Evolutionary conservation across 805 yeast genomes (phyloP).

Genomic region (Danielia reshetovae): DNA sequence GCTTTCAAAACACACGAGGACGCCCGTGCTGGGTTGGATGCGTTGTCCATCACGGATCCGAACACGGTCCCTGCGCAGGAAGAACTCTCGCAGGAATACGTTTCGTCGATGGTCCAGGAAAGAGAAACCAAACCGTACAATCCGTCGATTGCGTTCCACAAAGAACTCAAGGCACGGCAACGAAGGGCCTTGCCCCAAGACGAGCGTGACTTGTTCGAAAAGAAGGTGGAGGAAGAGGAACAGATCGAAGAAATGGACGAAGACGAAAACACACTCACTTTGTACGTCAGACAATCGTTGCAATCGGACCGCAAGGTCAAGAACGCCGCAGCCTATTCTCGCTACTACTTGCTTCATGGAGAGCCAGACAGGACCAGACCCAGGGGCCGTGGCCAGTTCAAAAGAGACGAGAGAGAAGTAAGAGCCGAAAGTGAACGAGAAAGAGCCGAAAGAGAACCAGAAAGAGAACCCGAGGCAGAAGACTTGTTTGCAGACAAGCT

Average conservation of each 20-base stretch:
- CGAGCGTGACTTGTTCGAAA: conserved; percentile 12
- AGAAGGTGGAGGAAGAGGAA: conserved; percentile 9
- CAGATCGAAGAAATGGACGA: conserved; percentile 29
- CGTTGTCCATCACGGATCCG: conserved; percentile 24
- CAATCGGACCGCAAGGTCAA: conserved; percentile 53
- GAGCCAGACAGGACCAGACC: conserved; percentile 52
- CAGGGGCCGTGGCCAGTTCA: conserved; percentile 9
- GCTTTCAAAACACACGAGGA: conserved; percentile 45
- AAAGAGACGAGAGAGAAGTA: conserved; percentile 13
- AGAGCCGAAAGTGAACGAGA: no score
- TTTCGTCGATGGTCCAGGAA: conserved; percentile 29
- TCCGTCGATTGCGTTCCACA: conserved; percentile 31
- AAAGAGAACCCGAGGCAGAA: no score
- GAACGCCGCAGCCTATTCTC: conserved; percentile 54
- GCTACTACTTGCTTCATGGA: conserved; percentile 67
- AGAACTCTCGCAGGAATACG: conserved; percentile 15
- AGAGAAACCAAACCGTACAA: conserved; percentile 39
- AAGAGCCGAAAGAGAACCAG: no score
- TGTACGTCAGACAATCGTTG: conserved; percentile 48
- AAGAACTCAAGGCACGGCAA: conserved; percentile 20
- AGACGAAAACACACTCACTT: conserved; percentile 32
- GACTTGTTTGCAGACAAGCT: conserved; percentile 23
- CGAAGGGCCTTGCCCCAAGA: conserved; percentile 2
- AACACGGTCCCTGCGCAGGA: neutral
- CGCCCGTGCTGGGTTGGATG: conserved; percentile 34